Conservation (phyloP, 371 early-diverging fungal species). For the Coemansia sp. region DNA sequence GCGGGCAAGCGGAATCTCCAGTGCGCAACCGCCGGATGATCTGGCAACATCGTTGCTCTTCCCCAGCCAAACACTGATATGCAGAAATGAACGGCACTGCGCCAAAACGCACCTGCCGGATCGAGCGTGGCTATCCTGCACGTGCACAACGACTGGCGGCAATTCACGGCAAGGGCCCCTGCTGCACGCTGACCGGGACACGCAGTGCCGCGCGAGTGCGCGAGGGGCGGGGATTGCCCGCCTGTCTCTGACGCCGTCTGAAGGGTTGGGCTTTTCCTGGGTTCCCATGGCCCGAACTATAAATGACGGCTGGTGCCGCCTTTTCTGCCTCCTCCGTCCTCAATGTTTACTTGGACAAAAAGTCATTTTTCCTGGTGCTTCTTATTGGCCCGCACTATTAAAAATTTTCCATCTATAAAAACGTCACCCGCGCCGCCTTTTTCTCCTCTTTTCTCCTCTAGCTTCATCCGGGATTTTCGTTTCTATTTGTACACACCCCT, state of each 20-base stretch:
- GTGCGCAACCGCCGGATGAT: too few species aligned
- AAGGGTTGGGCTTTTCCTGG: not conserved
- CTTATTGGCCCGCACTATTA: too few species aligned
- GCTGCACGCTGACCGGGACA: not conserved
- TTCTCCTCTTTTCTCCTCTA: not conserved
- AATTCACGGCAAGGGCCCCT: not conserved
- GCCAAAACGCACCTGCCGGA: not conserved
- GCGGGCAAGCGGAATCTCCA: too few species aligned
- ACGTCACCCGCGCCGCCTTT: not conserved
- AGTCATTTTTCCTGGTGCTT: too few species aligned
- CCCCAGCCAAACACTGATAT: not conserved
- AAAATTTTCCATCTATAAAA: too few species aligned
- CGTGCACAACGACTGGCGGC: not conserved
- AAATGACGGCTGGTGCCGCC: too few species aligned
- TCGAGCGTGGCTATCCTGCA: not conserved
- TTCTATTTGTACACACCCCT: not conserved
- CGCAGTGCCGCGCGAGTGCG: not conserved
- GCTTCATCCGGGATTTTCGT: not conserved
- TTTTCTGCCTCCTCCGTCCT: too few species aligned
- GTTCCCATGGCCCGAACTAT: not conserved
- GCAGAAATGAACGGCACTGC: not conserved
- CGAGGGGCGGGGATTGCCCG: not conserved
- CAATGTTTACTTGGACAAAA: too few species aligned
- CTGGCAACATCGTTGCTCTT: too few species aligned
- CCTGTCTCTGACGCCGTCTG: not conserved